Evolutionary conservation across 345 rosid species (phyloP), one percentile per base, ranked within the genome.

Genomic region (Stellera chamaejasme): DNA sequence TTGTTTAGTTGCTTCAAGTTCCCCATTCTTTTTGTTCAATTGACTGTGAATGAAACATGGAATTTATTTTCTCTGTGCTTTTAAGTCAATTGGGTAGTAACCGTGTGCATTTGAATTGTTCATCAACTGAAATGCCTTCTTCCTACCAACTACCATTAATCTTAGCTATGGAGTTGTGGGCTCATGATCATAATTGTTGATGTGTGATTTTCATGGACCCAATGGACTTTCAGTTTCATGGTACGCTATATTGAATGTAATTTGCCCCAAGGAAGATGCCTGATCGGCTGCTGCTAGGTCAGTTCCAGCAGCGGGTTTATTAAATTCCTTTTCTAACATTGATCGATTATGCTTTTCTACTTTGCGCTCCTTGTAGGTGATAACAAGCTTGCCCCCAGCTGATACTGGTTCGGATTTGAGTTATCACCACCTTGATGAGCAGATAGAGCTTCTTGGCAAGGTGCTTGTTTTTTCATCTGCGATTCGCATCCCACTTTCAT

Each of bases 361-460:
- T 48, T 15, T 26, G 13, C 28, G 26, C 52, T 51, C 51, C 44
- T 61, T 50, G 57, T 54, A 85, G 93, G 97, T 89, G 25, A 93
- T 93, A 56, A 93, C 97, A 58, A 78, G 91, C 62, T 69, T 93
- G 64, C 96, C 96, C 41, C 99, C 97, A n/a, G 59, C 81, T 39
- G 97, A 87, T 65, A 19, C 88, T 4, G 96, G 94, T 59, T 76
- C 90, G 45, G 85, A 85, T 60, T 71, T 93, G 78, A 84, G 85
- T 74, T 93, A 68, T 62, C 56, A 72, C 68, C 71, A 65, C 57
- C 83, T 64, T 26, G 88, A 84, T 52, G 99, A 87, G 52, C 99
- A 93, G 60, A 63, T 89, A 60, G 68, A 77, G 16, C 95, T 93
- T 49, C 85, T 93, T 10, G 58, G 69, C 7, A 84, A 89, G 84